Evolutionary conservation across 2,329 filamentous ascomycete genomes (phyloP).

Genomic region (Penicillium sp.): DNA sequence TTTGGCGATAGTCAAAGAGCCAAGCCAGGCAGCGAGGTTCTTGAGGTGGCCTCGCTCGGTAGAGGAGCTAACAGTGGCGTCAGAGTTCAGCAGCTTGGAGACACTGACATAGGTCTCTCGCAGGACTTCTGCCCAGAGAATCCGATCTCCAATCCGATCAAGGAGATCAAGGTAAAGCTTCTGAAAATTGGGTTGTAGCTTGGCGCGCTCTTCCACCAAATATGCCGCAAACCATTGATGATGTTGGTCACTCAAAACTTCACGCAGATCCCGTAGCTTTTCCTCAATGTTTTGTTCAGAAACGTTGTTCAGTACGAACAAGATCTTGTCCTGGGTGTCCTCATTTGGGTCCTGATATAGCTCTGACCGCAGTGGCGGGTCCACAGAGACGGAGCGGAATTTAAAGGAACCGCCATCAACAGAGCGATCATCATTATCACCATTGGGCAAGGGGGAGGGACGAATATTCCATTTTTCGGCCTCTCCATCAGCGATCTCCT

Average conservation of each 20-base stretch:
- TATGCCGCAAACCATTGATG: slow-evolving; percentile 97
- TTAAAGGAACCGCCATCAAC: slow-evolving; percentile 65
- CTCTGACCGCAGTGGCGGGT: slow-evolving; percentile 62
- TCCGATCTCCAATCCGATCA: slow-evolving; percentile 73
- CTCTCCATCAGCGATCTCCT: slow-evolving; percentile 57
- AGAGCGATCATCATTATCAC: slow-evolving; percentile 63
- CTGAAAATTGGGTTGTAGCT: slow-evolving; percentile 96
- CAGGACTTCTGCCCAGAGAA: slow-evolving; percentile 83
- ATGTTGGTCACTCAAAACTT: slow-evolving; percentile 74
- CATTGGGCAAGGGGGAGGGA: slow-evolving; percentile 61
- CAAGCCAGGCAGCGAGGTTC: slow-evolving; percentile 91
- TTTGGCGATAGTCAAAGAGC: slow-evolving; percentile 85
- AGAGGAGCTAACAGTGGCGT: slow-evolving; percentile 77
- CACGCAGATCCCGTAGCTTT: slow-evolving; percentile 78
- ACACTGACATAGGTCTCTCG: slow-evolving; percentile 89
- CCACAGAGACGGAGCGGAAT: slow-evolving; percentile 76
- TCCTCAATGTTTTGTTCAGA: slow-evolving; percentile 83
- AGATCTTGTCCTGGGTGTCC: slow-evolving; percentile 85
- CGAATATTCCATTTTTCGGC: slow-evolving; percentile 37
- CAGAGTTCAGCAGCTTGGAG: slow-evolving; percentile 83
- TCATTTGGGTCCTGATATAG: slow-evolving; percentile 79
- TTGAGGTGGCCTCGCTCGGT: slow-evolving; percentile 87
- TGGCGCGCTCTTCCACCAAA: slow-evolving; percentile 91
- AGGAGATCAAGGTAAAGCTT: slow-evolving; percentile 88
- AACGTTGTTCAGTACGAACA: slow-evolving; percentile 95